Conservation (phyloP, 1,284 basidiomycete species). For the Ustilago trichophora region DNA sequence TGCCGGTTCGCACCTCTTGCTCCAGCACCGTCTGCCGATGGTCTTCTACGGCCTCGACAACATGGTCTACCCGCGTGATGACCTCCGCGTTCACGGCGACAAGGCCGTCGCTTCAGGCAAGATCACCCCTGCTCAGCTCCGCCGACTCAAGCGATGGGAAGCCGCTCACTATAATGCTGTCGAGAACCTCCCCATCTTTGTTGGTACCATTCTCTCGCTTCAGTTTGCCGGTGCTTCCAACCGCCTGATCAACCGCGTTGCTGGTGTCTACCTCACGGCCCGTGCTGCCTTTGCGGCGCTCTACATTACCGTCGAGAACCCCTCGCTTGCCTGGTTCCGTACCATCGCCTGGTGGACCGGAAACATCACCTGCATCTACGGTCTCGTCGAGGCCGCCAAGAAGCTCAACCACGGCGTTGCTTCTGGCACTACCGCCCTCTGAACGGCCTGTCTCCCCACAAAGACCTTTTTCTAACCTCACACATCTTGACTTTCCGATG, state of each 20-base stretch:
- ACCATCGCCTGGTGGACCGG: slow-evolving; percentile 44
- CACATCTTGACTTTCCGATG: too few species aligned
- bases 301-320: slow-evolving; percentile 30
- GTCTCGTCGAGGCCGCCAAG: slow-evolving; percentile 41
- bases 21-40: slow-evolving; percentile 46
- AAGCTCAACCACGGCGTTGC: slow-evolving; percentile 36
- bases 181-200: slow-evolving; percentile 41
- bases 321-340: slow-evolving; percentile 15
- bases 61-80: slow-evolving; percentile 42
- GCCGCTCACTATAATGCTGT: slow-evolving; percentile 50
- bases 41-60: slow-evolving; percentile 45
- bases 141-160: slow-evolving; percentile 45
- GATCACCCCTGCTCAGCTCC: slow-evolving; percentile 33
- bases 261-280: slow-evolving; percentile 29
- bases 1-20: slow-evolving; percentile 42
- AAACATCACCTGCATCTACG: slow-evolving; percentile 45
- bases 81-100: slow-evolving; percentile 34
- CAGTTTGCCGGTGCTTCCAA: slow-evolving; percentile 42
- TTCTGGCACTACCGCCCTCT: slow-evolving; percentile 29
- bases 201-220: slow-evolving; percentile 45
- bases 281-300: slow-evolving; percentile 33
- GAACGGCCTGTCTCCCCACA: too few species aligned
- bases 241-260: slow-evolving; percentile 41
- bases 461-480: too few species aligned
- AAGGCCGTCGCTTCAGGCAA: slow-evolving; percentile 43